Conservation (phyloP, 2,329 filamentous ascomycete genomes). For the Akanthomyces lecanii region DNA sequence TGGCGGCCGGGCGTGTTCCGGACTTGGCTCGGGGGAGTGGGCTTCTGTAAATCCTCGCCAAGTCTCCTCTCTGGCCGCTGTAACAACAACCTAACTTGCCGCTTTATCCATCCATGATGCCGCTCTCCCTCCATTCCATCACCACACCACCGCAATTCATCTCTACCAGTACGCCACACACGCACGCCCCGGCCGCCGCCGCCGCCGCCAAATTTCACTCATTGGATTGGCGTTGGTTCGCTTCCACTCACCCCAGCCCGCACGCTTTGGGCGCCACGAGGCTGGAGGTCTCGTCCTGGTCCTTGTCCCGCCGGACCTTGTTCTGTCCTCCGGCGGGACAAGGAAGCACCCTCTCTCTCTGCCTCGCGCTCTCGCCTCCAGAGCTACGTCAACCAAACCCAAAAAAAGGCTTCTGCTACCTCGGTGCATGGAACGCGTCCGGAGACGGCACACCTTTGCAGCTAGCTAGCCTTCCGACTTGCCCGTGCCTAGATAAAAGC, state of each 20-base stretch:
- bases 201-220: not conserved
- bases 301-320: slow-evolving; percentile 1
- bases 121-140: not conserved
- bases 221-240: not conserved
- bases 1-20: not conserved
- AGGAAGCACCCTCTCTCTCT: not conserved
- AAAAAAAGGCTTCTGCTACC: not conserved
- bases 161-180: not conserved
- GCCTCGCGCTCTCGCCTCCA: not conserved
- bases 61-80: not conserved
- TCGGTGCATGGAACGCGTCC: not conserved
- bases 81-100: too few relatives aligned
- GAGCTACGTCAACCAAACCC: slow-evolving; percentile 1
- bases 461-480: not conserved
- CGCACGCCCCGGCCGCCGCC: not conserved
- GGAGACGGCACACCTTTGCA: not conserved
- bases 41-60: not conserved
- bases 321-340: slow-evolving; percentile 5
- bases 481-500: not conserved
- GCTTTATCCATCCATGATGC: not conserved
- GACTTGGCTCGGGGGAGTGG: slow-evolving; percentile 3
- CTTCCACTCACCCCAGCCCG: not conserved
- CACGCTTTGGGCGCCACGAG: too few relatives aligned
- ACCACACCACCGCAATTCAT: not conserved
- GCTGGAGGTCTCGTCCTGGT: not conserved